Evolutionary conservation across 495 filamentous ascomycete species (phyloP).

Genomic region (Amphirosellinia nigrospora): DNA sequence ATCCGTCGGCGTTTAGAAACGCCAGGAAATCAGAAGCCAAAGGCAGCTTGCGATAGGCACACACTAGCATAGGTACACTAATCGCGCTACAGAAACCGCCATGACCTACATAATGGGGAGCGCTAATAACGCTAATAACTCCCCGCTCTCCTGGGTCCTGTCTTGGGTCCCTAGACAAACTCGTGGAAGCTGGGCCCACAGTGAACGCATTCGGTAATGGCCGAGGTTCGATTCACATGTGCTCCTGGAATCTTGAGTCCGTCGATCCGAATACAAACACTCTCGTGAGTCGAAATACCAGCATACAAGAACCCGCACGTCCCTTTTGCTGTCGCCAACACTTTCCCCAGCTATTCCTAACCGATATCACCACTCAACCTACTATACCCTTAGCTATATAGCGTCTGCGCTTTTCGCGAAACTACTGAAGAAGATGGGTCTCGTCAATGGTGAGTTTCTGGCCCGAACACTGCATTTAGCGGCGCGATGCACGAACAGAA

Average conservation of each 20-base stretch:
- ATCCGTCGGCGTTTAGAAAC: not conserved
- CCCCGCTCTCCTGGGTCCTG: slow-evolving; percentile 7
- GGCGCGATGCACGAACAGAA: slow-evolving; percentile 19
- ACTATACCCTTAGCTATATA: slow-evolving; percentile 16
- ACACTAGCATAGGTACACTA: not conserved
- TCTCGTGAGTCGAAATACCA: not conserved
- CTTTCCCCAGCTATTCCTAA: slow-evolving; percentile 15
- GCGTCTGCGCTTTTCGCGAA: slow-evolving; percentile 22
- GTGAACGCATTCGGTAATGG: slow-evolving; percentile 32
- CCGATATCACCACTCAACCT: slow-evolving; percentile 14
- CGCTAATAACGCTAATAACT: not conserved
- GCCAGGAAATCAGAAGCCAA: too few relatives aligned
- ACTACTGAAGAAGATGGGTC: slow-evolving; percentile 67
- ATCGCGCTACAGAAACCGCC: too few relatives aligned
- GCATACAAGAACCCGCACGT: slow-evolving; percentile 21
- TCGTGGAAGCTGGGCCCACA: slow-evolving; percentile 13
- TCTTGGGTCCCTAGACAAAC: not conserved
- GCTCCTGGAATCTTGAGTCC: slow-evolving; percentile 25
- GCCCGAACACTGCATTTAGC: not conserved
- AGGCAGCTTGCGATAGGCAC: too few relatives aligned
- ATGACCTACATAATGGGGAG: not conserved
- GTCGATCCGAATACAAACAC: slow-evolving; percentile 20
- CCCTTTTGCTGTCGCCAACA: slow-evolving; percentile 2
- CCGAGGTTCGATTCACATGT: slow-evolving; percentile 44
- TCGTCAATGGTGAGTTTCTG: slow-evolving; percentile 71